Evolutionary conservation across 768 basidiomycete species (phyloP), one percentile per base, ranked within the genome.

Genomic region (Rhodotorula graminis): DNA sequence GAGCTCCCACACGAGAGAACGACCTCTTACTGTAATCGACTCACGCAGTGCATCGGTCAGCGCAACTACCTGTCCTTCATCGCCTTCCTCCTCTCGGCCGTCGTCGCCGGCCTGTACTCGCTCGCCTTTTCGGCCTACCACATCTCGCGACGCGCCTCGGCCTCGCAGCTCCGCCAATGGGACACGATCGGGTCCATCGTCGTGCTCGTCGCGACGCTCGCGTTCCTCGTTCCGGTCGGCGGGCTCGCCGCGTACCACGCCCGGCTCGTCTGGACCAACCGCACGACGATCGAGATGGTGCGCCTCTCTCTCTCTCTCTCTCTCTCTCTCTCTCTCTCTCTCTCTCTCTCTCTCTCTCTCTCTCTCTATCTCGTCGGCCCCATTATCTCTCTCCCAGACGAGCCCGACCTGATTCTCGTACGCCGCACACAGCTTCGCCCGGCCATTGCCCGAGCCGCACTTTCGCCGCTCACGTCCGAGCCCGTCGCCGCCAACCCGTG

Each of bases 21-120:
- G 25, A 44, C 58, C 7, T 15, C 25, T 1, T n/a, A 37, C 25
- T 49, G 11, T n/a, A n/a, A n/a, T n/a, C n/a, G n/a, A n/a, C n/a
- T n/a, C 49, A 7, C 25, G 40, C 70, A 75, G 71, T 98, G 96
- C 80, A 86, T 99, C 53, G 96, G 96, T 14, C 87, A 92, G 53
- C 88, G 93, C 58, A 98, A 97, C 80, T 98, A 99, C 80, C 90
- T 92, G 27, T 85, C 88, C n/a, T 99, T 99, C 82, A 88, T 95
- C 73, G 87, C 86, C 0, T 87, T 94, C 75, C 84, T 99, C n/a
- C 80, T 88, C 53, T 86, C 87, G 49, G 86, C 88, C 19, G 90
- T 92, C 42, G 21, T 79, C 42, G n/a, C 33, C 58, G 50, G 52
- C 29, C 3, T 61, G 42, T 75, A 76, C 65, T 44, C 57, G 49